Evolutionary conservation across 108 stramenopile species (phyloP).

Genomic region (Skeletonema grethae): DNA sequence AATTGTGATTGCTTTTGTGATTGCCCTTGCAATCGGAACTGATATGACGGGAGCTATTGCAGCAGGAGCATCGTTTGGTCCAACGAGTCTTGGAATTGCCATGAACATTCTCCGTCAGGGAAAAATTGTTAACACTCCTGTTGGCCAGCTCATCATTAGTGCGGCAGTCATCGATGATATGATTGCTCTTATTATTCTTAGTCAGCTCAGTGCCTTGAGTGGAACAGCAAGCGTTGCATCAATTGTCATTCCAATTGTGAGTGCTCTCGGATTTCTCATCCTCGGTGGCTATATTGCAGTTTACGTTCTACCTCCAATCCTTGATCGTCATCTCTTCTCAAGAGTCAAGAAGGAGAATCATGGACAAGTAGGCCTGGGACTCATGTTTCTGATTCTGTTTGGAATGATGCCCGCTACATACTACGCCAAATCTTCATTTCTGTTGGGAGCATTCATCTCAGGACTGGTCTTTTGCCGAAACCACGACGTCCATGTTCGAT

Average conservation of each 20-base stretch:
- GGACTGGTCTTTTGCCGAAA: constrained; percentile 77
- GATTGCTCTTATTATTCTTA: constrained; percentile 81
- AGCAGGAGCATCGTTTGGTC: constrained; percentile 76
- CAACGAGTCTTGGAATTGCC: constrained; percentile 81
- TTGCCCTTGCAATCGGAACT: constrained; percentile 58
- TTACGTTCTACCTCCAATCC: constrained; percentile 54
- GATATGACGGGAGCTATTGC: constrained; percentile 64
- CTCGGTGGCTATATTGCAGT: constrained; percentile 77
- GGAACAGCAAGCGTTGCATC: constrained; percentile 55
- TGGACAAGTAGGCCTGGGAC: constrained; percentile 56
- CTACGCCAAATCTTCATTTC: constrained; percentile 65
- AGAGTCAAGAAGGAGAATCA: constrained; percentile 37
- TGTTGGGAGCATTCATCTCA: constrained; percentile 65
- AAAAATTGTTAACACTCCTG: constrained; percentile 77
- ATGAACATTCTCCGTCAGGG: constrained; percentile 73
- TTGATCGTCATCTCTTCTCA: constrained; percentile 46
- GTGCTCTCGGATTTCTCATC: constrained; percentile 64
- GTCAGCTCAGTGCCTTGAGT: constrained; percentile 62
- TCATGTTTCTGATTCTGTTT: constrained; percentile 54
- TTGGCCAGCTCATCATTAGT: constrained; percentile 83
- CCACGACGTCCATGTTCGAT: constrained; percentile 61
- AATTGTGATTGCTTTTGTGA: constrained; percentile 67
- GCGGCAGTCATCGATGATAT: constrained; percentile 89
- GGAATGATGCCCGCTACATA: constrained; percentile 56
- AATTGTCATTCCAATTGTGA: constrained; percentile 70